These are phyloP conservation scores for Babesia bigemina DNA, from an alignment of 169 alveolate species.

Conservation along the genomic window DNA sequence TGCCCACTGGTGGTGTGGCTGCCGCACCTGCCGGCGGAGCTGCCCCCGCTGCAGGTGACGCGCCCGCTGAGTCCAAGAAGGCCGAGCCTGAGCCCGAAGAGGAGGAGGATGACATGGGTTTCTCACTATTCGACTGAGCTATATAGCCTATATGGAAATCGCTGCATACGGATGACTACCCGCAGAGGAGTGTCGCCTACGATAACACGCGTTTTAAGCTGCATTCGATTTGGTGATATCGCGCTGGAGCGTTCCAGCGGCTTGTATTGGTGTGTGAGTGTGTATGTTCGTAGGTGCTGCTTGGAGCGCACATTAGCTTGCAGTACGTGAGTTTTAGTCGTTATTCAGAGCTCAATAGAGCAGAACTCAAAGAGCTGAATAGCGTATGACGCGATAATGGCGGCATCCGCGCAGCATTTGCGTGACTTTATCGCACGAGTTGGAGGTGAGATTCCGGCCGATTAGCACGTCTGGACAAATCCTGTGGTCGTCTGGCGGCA, in stretches of 20 bases:
- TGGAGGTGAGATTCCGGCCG: background rate
- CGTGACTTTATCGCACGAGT: background rate
- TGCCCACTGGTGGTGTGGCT: slow-evolving; percentile 74
- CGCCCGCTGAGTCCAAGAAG: slow-evolving; percentile 69
- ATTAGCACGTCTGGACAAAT: background rate
- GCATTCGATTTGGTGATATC: slow-evolving; percentile 1
- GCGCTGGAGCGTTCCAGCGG: background rate
- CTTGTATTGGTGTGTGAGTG: no score
- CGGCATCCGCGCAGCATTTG: background rate
- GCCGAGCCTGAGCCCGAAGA: slow-evolving; percentile 77
- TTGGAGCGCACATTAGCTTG: no score
- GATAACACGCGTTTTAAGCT: slow-evolving; percentile 15
- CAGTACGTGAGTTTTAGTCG: no score
- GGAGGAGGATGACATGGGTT: slow-evolving; percentile 83
- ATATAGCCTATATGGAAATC: background rate
- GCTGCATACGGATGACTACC: background rate
- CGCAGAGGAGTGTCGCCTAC: background rate
- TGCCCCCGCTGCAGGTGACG: slow-evolving; percentile 65
- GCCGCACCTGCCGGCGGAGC: slow-evolving; percentile 73
- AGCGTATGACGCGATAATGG: background rate
- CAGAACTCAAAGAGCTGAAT: background rate
- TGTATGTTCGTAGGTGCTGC: no score
- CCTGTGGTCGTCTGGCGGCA: background rate
- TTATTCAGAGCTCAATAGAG: background rate
- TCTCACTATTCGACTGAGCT: slow-evolving; percentile 77